Base-by-base conservation (phyloP, 306 rosid genomes). In the Senna siamea region DNA sequence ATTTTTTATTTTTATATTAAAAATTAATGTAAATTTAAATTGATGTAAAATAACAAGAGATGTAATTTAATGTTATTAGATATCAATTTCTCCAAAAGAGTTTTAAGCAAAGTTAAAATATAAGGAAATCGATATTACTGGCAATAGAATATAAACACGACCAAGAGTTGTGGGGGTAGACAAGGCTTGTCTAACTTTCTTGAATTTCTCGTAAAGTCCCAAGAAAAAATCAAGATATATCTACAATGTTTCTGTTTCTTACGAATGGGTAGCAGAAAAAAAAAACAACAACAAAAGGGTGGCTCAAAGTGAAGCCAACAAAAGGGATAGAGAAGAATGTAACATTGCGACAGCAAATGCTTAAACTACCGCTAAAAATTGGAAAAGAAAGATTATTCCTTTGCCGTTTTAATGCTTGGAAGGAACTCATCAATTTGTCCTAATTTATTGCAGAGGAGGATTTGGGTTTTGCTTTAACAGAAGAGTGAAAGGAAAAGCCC, bases 371-470 rank as follows among this genome's bases (percentile, higher is more conserved):
- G 35, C 41, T 59, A 40, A 22, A 56, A 17, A 35, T 37, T 51
- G 61, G 40, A 79, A 78, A 76, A 54, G 77, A 78, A 52, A 73
- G 71, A 70, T 26, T 41, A 85, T 75, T 81, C 86, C 96, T 73
- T 78, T 62, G 86, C 87, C 38, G 78, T 82, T 32, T 35, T 80
- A 82, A 70, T 77, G 83, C 84, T 35, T 76, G 64, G 84, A 70
- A 77, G 85, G 88, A 88, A 79, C 84, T 85, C 90, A 73, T 81
- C 88, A 70, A 79, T 87, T 83, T 86, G 69, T 68, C 80, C 89
- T 74, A 75, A 69, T 80, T 81, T 60, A 76, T 83, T 84, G 69
- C 40, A 79, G 64, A 68, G 67, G 44, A 59, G 68, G 77, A 65
- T 74, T 77, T 60, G 35, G 20, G 57, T 53, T 76, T 79, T 83